phyloP scores from a whole-genome alignment of 306 rosid species.

The Sindora glabra region DNA sequence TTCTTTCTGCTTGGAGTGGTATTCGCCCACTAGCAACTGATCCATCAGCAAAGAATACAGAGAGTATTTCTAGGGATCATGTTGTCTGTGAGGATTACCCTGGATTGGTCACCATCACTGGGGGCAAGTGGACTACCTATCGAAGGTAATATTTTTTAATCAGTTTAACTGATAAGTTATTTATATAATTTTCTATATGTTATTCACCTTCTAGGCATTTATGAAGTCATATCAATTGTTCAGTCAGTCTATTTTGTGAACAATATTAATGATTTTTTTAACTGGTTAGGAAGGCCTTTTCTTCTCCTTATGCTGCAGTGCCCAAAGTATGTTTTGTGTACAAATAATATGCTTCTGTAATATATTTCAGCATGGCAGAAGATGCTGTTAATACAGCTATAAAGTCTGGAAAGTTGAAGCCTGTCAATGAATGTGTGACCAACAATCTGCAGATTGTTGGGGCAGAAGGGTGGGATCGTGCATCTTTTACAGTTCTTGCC shows the following conservation, averaged over 20 bases:
- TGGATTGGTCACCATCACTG: conserved; percentile 94
- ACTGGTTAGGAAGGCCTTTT: no score
- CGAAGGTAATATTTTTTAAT: conserved; percentile 57
- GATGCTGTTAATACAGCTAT: conserved; percentile 93
- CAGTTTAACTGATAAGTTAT: conserved; percentile 10
- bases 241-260: not conserved
- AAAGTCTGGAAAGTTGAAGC: conserved; percentile 81
- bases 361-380: conserved; percentile 93
- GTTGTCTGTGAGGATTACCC: conserved; percentile 98
- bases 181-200: conserved; percentile 15
- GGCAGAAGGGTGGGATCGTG: conserved; percentile 92
- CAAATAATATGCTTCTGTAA: conserved; percentile 19
- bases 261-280: not conserved
- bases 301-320: not conserved
- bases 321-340: not conserved
- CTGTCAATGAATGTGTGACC: conserved; percentile 60
- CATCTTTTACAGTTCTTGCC: conserved; percentile 83
- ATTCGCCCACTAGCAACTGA: conserved; percentile 92
- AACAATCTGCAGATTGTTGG: conserved; percentile 56
- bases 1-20: conserved; percentile 99
- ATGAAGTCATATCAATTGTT: not conserved
- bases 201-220: conserved; percentile 10
- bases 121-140: conserved; percentile 99
- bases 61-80: conserved; percentile 95
- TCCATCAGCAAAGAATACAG: conserved; percentile 83